These are phyloP conservation scores for Tulasnella calospora DNA, from an alignment of 768 basidiomycete species.

Conservation along the genomic window DNA sequence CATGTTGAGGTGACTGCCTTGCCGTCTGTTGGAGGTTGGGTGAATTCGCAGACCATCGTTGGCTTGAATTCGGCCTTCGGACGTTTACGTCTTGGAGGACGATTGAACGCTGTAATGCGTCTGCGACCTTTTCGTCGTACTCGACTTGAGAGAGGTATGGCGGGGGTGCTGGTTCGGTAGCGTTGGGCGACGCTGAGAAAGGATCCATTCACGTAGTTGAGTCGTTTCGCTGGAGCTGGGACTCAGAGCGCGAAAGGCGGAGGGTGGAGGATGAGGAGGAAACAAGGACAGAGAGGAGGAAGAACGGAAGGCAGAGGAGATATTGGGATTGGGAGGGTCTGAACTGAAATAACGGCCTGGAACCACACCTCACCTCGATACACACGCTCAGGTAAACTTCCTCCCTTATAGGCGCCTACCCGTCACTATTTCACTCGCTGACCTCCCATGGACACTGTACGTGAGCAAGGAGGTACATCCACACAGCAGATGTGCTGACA, in stretches of 20 bases:
- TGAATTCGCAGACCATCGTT: not conserved
- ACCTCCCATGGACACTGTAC: slow-evolving; percentile 7
- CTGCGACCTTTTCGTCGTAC: slow-evolving; percentile 51
- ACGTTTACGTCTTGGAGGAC: not conserved
- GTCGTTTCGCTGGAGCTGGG: not conserved
- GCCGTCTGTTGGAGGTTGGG: not conserved
- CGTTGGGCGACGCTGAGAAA: not conserved
- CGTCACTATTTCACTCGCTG: not conserved
- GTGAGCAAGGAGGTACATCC: not conserved
- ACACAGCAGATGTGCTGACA: not conserved
- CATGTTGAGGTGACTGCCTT: not conserved
- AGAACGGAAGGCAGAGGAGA: not conserved
- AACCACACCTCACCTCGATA: not conserved
- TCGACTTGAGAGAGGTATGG: slow-evolving; percentile 41
- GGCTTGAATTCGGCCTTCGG: not conserved
- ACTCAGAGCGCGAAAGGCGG: not conserved
- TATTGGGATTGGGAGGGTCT: not conserved
- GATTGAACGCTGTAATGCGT: slow-evolving; percentile 43
- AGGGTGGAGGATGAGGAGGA: not conserved
- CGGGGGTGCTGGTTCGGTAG: slow-evolving; percentile 37
- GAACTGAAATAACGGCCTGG: slow-evolving; percentile 9
- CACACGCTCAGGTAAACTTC: slow-evolving; percentile 8
- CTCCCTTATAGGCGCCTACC: not conserved
- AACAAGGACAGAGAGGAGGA: not conserved
- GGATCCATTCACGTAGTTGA: slow-evolving; percentile 3